A percentile compares a stretch with the other conserved stretches of the same genome.
Conservation (phyloP, 164 flowering plant species). For the Amborella trichopoda region DNA sequence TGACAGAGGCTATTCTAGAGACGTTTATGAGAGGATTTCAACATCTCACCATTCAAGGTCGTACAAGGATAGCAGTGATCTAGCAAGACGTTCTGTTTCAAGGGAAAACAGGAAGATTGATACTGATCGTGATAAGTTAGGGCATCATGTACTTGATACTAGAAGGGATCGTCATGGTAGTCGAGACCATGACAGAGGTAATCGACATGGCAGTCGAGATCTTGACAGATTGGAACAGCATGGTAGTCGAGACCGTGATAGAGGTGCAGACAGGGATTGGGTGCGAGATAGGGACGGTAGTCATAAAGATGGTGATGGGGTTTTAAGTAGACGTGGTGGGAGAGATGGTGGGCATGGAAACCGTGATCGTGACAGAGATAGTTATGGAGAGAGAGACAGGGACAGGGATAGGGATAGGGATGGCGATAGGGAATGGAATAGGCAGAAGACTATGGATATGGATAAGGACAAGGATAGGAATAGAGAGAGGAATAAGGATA, state of each 20-base stretch:
- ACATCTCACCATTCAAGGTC: slow-evolving; percentile 9
- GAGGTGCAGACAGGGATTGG: slow-evolving; percentile 3
- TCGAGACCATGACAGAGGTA: slow-evolving; percentile 16
- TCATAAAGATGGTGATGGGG: slow-evolving; percentile 22
- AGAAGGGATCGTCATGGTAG: slow-evolving; percentile 16
- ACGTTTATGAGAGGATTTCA: neutral
- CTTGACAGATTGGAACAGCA: neutral
- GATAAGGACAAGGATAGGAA: slow-evolving; percentile 10
- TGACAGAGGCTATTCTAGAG: too few species aligned
- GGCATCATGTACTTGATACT: slow-evolving; percentile 4
- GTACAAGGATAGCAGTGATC: slow-evolving; percentile 7
- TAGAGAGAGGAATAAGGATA: slow-evolving; percentile 13
- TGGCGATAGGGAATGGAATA: slow-evolving; percentile 14
- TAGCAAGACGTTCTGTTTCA: slow-evolving; percentile 6
- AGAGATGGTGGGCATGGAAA: slow-evolving; percentile 10
- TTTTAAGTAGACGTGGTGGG: slow-evolving; percentile 16
- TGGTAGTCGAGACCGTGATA: slow-evolving; percentile 1
- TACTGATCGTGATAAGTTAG: slow-evolving; percentile 15
- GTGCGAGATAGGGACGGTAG: slow-evolving; percentile 8
- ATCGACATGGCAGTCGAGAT: neutral
- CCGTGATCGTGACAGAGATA: slow-evolving; percentile 7
- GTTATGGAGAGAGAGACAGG: slow-evolving; percentile 9
- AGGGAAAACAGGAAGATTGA: slow-evolving; percentile 14
- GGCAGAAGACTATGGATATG: slow-evolving; percentile 14
- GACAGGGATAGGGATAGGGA: slow-evolving; percentile 18